Evolutionary conservation across 2,329 filamentous ascomycete genomes (phyloP).

Genomic region (Didymella arachidicola): DNA sequence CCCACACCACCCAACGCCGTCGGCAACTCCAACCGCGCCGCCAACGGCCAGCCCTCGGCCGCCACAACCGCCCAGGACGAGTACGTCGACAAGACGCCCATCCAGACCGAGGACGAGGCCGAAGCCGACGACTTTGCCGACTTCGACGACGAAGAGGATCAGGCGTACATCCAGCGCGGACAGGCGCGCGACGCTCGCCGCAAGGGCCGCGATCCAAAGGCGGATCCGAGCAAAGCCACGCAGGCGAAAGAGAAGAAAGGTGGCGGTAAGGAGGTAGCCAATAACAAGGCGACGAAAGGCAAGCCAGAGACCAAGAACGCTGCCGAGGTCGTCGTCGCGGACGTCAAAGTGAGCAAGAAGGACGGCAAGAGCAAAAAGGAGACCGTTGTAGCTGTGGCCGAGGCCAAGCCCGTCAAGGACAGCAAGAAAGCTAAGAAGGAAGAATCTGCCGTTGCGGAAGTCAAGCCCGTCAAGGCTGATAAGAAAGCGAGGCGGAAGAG

Average conservation of each 20-base stretch:
- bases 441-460: neutral
- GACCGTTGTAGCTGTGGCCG: conserved; percentile 12
- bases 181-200: conserved; percentile 53
- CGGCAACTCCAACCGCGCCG: conserved; percentile 33
- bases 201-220: conserved; percentile 59
- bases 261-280: conserved; percentile 16
- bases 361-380: conserved; percentile 23
- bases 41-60: conserved; percentile 48
- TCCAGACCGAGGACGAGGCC: conserved; percentile 55
- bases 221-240: conserved; percentile 34
- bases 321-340: neutral
- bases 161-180: conserved; percentile 56
- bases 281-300: conserved; percentile 9
- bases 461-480: neutral
- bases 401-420: conserved; percentile 4
- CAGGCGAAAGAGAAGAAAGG: conserved; percentile 39
- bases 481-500: conserved; percentile 33
- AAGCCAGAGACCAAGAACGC: conserved; percentile 16
- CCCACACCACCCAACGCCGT: conserved; percentile 72
- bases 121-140: conserved; percentile 57
- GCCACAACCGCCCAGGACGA: conserved; percentile 54
- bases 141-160: conserved; percentile 61
- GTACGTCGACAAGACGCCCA: conserved; percentile 73
- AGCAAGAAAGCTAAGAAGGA: conserved; percentile 22
- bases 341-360: conserved; percentile 22